Conservation (phyloP, 192 early-diverging fungal species). For the Coemansia sp. region DNA sequence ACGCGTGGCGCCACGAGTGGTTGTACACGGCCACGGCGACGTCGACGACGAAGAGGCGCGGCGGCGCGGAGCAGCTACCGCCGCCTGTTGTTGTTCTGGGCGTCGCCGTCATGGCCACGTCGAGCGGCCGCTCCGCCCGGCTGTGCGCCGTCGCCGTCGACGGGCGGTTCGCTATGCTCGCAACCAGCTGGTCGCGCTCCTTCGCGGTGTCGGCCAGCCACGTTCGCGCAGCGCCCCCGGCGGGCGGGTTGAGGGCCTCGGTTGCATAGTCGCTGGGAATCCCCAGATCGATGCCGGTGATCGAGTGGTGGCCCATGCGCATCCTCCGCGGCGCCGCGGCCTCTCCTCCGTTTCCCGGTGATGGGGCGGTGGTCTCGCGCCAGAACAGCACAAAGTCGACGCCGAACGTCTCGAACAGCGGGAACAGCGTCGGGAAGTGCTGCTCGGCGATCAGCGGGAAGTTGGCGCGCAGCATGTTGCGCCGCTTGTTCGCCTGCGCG, state of each 20-base stretch:
- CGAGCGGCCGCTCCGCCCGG: constrained; percentile 36
- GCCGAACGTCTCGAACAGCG: constrained; percentile 83
- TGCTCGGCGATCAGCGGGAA: constrained; percentile 67
- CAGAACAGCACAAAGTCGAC: constrained; percentile 88
- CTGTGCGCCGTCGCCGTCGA: background rate
- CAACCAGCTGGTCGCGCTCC: constrained; percentile 50
- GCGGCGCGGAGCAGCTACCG: background rate
- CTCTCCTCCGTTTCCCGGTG: no score
- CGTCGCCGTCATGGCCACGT: constrained; percentile 30
- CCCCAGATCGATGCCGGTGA: constrained; percentile 87
- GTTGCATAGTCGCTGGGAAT: constrained; percentile 73
- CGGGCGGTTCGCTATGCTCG: constrained; percentile 28
- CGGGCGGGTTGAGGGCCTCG: constrained; percentile 48
- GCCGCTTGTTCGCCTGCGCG: constrained; percentile 75
- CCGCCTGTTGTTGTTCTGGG: background rate
- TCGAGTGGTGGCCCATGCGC: constrained; percentile 95
- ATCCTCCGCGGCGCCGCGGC: no score
- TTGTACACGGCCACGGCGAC: constrained; percentile 31
- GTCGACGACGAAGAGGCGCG: constrained; percentile 20
- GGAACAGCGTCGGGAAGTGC: constrained; percentile 67
- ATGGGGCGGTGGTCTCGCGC: no score
- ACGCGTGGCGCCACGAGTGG: constrained; percentile 51
- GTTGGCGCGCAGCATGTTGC: constrained; percentile 59
- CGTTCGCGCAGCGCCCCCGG: constrained; percentile 50
- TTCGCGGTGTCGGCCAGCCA: constrained; percentile 45